phyloP scores from a whole-genome alignment of 352 stramenopile species.

The Phytopythium sindhum region DNA sequence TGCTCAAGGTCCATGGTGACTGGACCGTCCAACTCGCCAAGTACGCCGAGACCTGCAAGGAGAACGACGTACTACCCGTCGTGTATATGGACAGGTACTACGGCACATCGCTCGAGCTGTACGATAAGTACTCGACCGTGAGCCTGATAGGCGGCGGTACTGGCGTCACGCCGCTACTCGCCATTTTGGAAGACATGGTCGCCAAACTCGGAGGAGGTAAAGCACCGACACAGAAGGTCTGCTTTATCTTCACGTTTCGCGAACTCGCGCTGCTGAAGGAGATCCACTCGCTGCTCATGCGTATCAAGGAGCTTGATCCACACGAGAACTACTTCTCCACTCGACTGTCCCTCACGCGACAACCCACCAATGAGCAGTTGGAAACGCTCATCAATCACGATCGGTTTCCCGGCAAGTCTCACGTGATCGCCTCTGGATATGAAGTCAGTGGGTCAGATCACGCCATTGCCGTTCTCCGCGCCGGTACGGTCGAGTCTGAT shows the following conservation, averaged over 20 bases:
- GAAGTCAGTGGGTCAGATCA: not conserved
- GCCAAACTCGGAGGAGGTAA: not conserved
- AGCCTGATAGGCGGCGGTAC: slow-evolving; percentile 9
- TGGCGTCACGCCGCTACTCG: slow-evolving; percentile 9
- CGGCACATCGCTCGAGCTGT: slow-evolving; percentile 7
- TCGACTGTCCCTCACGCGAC: not conserved
- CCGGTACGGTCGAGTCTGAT: slow-evolving; percentile 1
- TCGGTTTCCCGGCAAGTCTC: not conserved
- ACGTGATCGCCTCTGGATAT: not conserved
- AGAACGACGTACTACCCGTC: slow-evolving; percentile 1
- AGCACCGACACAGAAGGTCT: slow-evolving; percentile 4
- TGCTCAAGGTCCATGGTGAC: slow-evolving; percentile 16
- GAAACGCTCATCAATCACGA: slow-evolving; percentile 6
- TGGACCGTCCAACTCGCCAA: slow-evolving; percentile 13
- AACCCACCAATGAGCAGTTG: slow-evolving; percentile 1
- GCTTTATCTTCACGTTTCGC: slow-evolving; percentile 41
- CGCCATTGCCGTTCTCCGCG: not conserved
- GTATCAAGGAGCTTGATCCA: slow-evolving; percentile 25
- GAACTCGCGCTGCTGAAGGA: slow-evolving; percentile 33
- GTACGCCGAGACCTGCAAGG: slow-evolving; percentile 16
- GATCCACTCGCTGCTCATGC: slow-evolving; percentile 24
- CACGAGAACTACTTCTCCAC: slow-evolving; percentile 17
- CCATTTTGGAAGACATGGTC: slow-evolving; percentile 11
- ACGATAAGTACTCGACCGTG: slow-evolving; percentile 11
- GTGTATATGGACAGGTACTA: slow-evolving; percentile 24